Evolutionary conservation across 495 filamentous ascomycete genomes (phyloP), one percentile per base, ranked within the genome.

Genomic region (Apodospora peruviana): DNA sequence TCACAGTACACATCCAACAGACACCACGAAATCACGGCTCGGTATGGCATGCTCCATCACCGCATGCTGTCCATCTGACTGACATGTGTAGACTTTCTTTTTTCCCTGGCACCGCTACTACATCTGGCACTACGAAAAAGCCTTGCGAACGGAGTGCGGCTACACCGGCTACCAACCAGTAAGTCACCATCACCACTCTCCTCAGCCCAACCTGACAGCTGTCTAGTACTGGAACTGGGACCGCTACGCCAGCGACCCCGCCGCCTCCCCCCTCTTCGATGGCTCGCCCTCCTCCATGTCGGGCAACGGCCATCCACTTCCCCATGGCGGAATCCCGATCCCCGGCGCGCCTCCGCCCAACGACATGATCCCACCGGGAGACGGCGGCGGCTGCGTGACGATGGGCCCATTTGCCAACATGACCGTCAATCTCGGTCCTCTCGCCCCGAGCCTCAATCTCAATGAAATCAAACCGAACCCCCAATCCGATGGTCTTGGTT

Each of bases 61-160:
- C 80, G 83, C 17, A 29, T 17, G 7, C 24, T 25, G 37, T 43
- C 4, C 40, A 10, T 19, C 16, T 51, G 11, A 52, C 40, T n/a
- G 7, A 47, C n/a, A 23, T 17, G 20, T 64, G 40, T 67, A 82
- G 81, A 22, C 77, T 70, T 79, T 76, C 47, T 85, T 89, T 62
- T 65, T 88, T 4, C 65, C 79, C 2, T 89, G 84, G 82, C 86
- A 89, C 57, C 72, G 85, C 10, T 83, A 85, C 56, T 88, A 78
- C 58, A 69, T 78, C 40, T 80, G 68, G 62, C 64, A 71, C 5
- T 87, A 81, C 53, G 86, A 88, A 58, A 72, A 81, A 52, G 80
- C 79, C 2, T 68, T 89, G 12, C 71, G 79, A 11, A 74, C 80
- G 10, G 83, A 88, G 55, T 88, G 86, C 58, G 81, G 80, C 25